Percentiles rank a stretch among this genome's conserved stretches.
Evolutionary conservation across 176 grass and related monocot species (phyloP).

Genomic region (Lolium multiflorum): DNA sequence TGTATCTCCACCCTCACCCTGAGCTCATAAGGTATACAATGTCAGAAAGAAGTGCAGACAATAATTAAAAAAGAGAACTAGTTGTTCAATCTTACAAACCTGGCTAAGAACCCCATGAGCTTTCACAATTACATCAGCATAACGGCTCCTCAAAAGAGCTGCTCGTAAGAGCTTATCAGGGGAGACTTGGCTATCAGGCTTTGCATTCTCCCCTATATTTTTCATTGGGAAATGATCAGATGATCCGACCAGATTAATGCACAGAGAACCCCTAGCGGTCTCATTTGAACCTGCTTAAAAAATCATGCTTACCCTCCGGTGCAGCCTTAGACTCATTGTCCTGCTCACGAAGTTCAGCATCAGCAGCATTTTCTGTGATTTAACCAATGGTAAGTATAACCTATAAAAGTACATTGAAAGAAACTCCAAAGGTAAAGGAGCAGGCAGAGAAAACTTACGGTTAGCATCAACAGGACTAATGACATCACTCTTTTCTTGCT

Average conservation of each 20-base stretch:
- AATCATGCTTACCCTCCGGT: conserved; percentile 94
- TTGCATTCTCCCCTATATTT: conserved; percentile 78
- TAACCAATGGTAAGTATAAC: conserved; percentile 18
- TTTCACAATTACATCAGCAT: conserved; percentile 90
- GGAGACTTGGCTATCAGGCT: conserved; percentile 70
- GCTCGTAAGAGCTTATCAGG: conserved; percentile 82
- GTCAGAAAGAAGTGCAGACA: not conserved
- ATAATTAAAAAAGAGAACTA: not conserved
- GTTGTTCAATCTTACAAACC: conserved; percentile 45
- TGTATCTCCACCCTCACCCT: conserved; percentile 88
- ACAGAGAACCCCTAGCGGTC: conserved; percentile 43
- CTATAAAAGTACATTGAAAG: conserved; percentile 6
- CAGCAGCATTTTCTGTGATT: conserved; percentile 57
- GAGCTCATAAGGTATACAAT: conserved; percentile 29
- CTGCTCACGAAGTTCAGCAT: conserved; percentile 55
- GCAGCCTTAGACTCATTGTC: conserved; percentile 61
- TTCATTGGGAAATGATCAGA: conserved; percentile 72
- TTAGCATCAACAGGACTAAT: conserved; percentile 66
- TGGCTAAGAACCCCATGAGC: conserved; percentile 79
- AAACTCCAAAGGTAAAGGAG: not conserved
- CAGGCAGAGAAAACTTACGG: conserved; percentile 36
- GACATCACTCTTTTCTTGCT: conserved; percentile 90
- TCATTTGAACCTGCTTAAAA: conserved; percentile 59
- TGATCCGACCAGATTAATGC: conserved; percentile 55
- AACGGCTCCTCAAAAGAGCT: conserved; percentile 79